These are phyloP conservation scores for Fomitopsis palustris DNA, from an alignment of 1,284 basidiomycete species.

Conservation along the genomic window DNA sequence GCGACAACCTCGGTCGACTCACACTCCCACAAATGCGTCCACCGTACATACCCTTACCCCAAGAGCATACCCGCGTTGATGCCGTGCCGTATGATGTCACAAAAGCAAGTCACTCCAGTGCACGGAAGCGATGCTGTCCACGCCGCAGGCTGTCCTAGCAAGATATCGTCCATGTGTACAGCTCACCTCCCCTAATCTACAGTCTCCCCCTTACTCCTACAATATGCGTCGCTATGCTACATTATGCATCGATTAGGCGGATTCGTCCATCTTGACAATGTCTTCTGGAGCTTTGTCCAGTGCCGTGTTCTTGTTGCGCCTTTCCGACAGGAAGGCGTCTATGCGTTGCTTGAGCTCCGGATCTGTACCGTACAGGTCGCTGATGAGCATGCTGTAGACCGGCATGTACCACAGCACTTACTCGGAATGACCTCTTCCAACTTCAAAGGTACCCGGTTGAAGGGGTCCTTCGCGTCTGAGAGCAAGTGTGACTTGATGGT, in stretches of 20 bases:
- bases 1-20: too few relatives aligned
- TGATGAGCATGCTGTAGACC: background rate
- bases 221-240: constrained; percentile 1
- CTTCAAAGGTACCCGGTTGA: constrained; percentile 79
- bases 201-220: constrained; percentile 17
- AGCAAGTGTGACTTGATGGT: constrained; percentile 96
- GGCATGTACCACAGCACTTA: constrained; percentile 31
- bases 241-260: constrained; percentile 10
- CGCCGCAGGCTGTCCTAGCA: too few relatives aligned
- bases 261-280: constrained; percentile 34
- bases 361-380: constrained; percentile 35
- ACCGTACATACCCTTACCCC: too few relatives aligned
- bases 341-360: constrained; percentile 60
- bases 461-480: constrained; percentile 89
- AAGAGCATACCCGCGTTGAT: too few relatives aligned
- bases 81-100: too few relatives aligned
- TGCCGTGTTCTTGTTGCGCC: constrained; percentile 36
- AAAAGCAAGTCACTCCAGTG: too few relatives aligned
- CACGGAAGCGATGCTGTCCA: too few relatives aligned
- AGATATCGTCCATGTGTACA: background rate
- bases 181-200: background rate
- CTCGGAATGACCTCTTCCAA: constrained; percentile 82
- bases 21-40: too few relatives aligned
- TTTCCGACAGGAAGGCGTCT: constrained; percentile 54
- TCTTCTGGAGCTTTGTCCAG: constrained; percentile 27